Percentiles rank a stretch among this genome's conserved stretches.
phyloP scores from a whole-genome alignment of 2,329 filamentous ascomycete species.

The Calonectria ilicicola region DNA sequence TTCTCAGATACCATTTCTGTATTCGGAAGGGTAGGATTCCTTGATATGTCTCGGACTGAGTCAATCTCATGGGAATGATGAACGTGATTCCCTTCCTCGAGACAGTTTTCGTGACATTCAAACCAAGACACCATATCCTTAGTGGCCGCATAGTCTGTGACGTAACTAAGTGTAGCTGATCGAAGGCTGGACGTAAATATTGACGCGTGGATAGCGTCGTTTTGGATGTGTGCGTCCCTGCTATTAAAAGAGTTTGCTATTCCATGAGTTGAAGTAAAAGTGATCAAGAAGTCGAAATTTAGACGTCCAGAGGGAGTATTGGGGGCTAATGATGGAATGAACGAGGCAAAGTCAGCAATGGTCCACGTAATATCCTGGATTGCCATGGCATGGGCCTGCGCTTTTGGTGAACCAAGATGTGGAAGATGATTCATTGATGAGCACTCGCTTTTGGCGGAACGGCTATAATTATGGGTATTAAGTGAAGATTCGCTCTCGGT shows the following conservation, averaged over 20 bases:
- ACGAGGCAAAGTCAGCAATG: background rate
- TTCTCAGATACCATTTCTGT: too few relatives aligned
- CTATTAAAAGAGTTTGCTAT: conserved; percentile 1
- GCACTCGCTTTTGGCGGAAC: background rate
- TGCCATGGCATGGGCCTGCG: background rate
- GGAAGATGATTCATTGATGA: background rate
- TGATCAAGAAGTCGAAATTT: background rate
- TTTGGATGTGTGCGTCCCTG: background rate
- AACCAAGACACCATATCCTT: background rate
- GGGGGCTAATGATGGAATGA: background rate
- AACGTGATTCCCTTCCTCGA: background rate
- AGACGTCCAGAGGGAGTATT: background rate
- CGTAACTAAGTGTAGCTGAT: too few relatives aligned
- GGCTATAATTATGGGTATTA: background rate
- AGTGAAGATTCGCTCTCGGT: background rate
- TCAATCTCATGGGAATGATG: background rate
- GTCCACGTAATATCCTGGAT: background rate
- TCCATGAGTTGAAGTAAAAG: background rate
- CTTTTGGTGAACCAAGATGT: too few relatives aligned
- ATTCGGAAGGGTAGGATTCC: too few relatives aligned
- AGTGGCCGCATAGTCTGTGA: background rate
- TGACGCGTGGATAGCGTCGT: background rate
- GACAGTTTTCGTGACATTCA: background rate
- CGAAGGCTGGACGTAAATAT: background rate
- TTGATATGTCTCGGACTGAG: too few relatives aligned